These are phyloP conservation scores for Phytophthora fragariaefolia DNA, from an alignment of 352 stramenopile genomes.

Conservation along the genomic window DNA sequence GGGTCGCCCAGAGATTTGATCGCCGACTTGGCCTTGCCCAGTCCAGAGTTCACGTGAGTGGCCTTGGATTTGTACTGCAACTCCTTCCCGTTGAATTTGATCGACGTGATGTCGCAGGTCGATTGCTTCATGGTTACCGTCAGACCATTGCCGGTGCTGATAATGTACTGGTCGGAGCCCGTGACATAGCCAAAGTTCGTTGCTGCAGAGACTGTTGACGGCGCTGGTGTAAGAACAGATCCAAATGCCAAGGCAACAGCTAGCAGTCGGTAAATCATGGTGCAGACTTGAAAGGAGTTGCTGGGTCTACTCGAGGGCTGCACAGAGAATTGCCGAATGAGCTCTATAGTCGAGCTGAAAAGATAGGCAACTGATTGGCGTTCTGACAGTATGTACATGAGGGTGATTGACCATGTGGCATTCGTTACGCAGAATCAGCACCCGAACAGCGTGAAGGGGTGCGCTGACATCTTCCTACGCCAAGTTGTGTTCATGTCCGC, in stretches of 20 bases:
- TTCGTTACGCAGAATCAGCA: slow-evolving; percentile 9
- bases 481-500: slow-evolving; percentile 3
- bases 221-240: slow-evolving; percentile 2
- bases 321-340: slow-evolving; percentile 23
- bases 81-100: slow-evolving; percentile 47
- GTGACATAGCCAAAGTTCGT: slow-evolving; percentile 43
- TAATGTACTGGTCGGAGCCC: slow-evolving; percentile 44
- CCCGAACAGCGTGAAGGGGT: slow-evolving; percentile 27
- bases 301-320: slow-evolving; percentile 8
- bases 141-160: slow-evolving; percentile 42
- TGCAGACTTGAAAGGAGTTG: not conserved
- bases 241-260: slow-evolving; percentile 3
- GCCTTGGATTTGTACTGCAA: slow-evolving; percentile 51
- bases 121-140: slow-evolving; percentile 48
- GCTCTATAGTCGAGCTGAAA: slow-evolving; percentile 1
- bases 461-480: slow-evolving; percentile 3
- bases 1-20: slow-evolving; percentile 41
- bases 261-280: slow-evolving; percentile 20
- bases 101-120: slow-evolving; percentile 52
- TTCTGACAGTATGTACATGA: no score
- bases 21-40: slow-evolving; percentile 39
- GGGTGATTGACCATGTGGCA: not conserved
- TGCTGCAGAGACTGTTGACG: slow-evolving; percentile 26
- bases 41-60: slow-evolving; percentile 53
- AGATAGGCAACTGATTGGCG: not conserved